Base-by-base conservation (phyloP, 106 monocot genomes). In the Dioscorea alata region DNA sequence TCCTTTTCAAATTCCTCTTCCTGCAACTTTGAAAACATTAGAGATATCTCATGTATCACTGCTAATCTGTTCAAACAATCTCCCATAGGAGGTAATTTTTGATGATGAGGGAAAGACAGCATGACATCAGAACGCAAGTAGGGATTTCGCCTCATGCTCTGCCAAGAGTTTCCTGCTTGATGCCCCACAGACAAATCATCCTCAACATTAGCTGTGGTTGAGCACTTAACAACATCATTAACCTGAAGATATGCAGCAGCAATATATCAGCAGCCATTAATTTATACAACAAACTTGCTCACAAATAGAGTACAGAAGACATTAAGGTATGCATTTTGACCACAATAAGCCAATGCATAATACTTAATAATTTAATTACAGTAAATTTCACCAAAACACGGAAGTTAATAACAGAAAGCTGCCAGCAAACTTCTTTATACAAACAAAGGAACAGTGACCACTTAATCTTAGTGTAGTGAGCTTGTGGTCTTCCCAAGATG, bases 31-130 rank as follows among this genome's bases (percentile, higher is more conserved):
- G 79, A 69, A 67, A 73, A 17, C 17, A 78, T 72, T 60, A 77
- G 59, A 66, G 57, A 74, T 72, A 91, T 86, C 68, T 83, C 75
- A 54, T 84, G 72, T 77, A 91, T 63, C 18, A 86, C 78, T 20
- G 78, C 35, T 76, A 94, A 66, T 62, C 60, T 57, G 48, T 79
- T 87, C 65, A 87, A 77, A 22, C 25, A 49, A 60, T 74, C 74
- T 4, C 74, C 69, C 20, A 86, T 68, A 50, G 19, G n/a, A 31
- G 31, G 65, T 28, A 72, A 73, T 71, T 64, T 79, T 61, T 57
- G 65, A 81, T 66, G 72, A 49, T 71, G 65, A 60, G 79, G 49
- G 48, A 57, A 35, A 64, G 70, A 23, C 5, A 42, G 10, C 42
- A 67, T 58, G 49, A 71, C 56, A 74, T 81, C 82, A 24, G 75